Conservation (phyloP, 2,329 filamentous ascomycete genomes). For the Blumeriella jaapii region DNA sequence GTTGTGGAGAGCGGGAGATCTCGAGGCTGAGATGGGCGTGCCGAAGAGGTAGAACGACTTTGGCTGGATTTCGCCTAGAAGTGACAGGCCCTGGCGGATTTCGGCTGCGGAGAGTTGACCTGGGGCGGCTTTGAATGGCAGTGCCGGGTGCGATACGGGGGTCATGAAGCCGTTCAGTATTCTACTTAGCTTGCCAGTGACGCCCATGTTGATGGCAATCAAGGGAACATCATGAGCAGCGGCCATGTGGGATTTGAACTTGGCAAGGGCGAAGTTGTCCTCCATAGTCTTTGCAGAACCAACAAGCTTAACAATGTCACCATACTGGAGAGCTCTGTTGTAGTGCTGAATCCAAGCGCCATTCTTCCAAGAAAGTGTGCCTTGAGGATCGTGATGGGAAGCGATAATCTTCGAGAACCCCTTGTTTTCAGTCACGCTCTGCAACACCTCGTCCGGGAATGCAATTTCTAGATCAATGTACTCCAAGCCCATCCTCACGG, state of each 20-base stretch:
- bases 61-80: slow-evolving; percentile 67
- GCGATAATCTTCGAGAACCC: slow-evolving; percentile 77
- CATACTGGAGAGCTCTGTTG: slow-evolving; percentile 80
- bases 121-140: slow-evolving; percentile 90
- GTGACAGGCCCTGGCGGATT: slow-evolving; percentile 65
- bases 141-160: slow-evolving; percentile 75
- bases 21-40: slow-evolving; percentile 68
- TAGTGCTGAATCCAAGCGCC: slow-evolving; percentile 88
- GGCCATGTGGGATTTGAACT: slow-evolving; percentile 69
- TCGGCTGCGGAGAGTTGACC: slow-evolving; percentile 86
- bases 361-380: slow-evolving; percentile 74
- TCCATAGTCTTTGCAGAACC: slow-evolving; percentile 65
- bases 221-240: slow-evolving; percentile 67
- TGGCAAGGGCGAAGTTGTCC: slow-evolving; percentile 76
- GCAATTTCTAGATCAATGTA: slow-evolving; percentile 91
- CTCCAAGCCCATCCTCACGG: slow-evolving; percentile 74
- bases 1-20: slow-evolving; percentile 86
- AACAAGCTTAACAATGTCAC: slow-evolving; percentile 89
- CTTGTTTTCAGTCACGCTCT: slow-evolving; percentile 51
- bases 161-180: slow-evolving; percentile 90
- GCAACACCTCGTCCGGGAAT: slow-evolving; percentile 65
- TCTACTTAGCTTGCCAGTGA: slow-evolving; percentile 74
- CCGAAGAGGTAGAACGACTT: slow-evolving; percentile 83
- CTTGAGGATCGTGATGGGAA: slow-evolving; percentile 83
- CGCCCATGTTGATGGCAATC: slow-evolving; percentile 94